Evolutionary conservation across 164 flowering plant genomes (phyloP).

Genomic region (Stephania cephalantha): DNA sequence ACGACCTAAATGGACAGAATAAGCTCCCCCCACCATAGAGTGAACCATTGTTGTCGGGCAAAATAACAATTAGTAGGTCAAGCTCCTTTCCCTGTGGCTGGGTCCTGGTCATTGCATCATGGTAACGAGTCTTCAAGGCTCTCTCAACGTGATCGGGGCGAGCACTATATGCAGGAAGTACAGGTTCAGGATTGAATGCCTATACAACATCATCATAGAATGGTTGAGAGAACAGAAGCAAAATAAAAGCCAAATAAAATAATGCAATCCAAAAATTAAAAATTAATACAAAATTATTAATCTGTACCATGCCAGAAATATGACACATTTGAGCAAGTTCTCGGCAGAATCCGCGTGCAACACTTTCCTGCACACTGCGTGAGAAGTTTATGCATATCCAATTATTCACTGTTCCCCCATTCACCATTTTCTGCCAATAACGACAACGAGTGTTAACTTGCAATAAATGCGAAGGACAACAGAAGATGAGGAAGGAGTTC

Average conservation of each 20-base stretch:
- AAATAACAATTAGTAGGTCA: slow-evolving; percentile 67
- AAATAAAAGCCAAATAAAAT: neutral
- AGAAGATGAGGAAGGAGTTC: neutral
- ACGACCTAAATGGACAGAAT: neutral
- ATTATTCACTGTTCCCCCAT: slow-evolving; percentile 78
- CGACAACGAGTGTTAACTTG: slow-evolving; percentile 1
- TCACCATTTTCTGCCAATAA: slow-evolving; percentile 42
- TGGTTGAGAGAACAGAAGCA: neutral
- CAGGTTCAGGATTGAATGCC: slow-evolving; percentile 53
- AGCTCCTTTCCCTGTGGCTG: slow-evolving; percentile 55
- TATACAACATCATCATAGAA: slow-evolving; percentile 16
- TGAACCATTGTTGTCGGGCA: slow-evolving; percentile 84
- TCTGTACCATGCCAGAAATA: slow-evolving; percentile 82
- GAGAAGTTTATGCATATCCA: slow-evolving; percentile 93
- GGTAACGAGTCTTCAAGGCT: slow-evolving; percentile 55
- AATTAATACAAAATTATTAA: neutral
- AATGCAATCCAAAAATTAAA: neutral
- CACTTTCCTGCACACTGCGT: slow-evolving; percentile 62
- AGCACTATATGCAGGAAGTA: slow-evolving; percentile 42
- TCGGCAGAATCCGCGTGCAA: slow-evolving; percentile 63
- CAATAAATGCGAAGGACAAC: neutral
- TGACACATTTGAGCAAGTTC: slow-evolving; percentile 88
- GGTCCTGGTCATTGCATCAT: slow-evolving; percentile 62
- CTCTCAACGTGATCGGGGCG: slow-evolving; percentile 82
- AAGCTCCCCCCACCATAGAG: slow-evolving; percentile 58